Percentiles rank a stretch among this genome's conserved stretches.
These are phyloP conservation scores for Fusarium caatingaense DNA, from an alignment of 2,329 filamentous ascomycete genomes.

Conservation along the genomic window DNA sequence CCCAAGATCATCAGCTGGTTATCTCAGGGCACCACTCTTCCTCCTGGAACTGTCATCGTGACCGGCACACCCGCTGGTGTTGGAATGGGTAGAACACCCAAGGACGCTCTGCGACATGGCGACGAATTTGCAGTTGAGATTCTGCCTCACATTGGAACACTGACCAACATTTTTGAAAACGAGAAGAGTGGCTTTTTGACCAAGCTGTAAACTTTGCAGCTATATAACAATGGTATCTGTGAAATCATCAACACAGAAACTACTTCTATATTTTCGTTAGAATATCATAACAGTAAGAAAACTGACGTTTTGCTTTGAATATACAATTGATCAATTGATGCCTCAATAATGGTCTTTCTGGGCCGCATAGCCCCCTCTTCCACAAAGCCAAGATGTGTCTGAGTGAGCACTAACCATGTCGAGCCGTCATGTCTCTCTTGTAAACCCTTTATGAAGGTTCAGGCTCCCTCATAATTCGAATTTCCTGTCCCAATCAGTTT, in stretches of 20 bases:
- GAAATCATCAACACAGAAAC: neutral
- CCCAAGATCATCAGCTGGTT: constrained; percentile 68
- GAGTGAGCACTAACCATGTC: constrained; percentile 2
- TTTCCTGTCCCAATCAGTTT: neutral
- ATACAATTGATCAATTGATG: neutral
- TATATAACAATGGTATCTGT: neutral
- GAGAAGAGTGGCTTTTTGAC: constrained; percentile 35
- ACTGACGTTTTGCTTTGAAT: neutral
- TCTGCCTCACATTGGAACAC: constrained; percentile 55
- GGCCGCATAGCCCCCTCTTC: neutral
- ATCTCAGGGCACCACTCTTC: constrained; percentile 69
- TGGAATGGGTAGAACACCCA: constrained; percentile 74
- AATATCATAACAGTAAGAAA: neutral
- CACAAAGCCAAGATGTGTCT: neutral
- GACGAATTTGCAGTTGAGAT: constrained; percentile 64
- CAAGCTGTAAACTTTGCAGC: constrained; percentile 13
- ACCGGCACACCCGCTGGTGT: constrained; percentile 77
- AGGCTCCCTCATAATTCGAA: neutral
- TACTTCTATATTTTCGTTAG: too few species aligned
- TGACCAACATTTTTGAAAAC: constrained; percentile 51
- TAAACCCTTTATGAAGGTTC: neutral
- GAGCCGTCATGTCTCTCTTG: neutral
- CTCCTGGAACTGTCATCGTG: constrained; percentile 72
- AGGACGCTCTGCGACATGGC: constrained; percentile 74
- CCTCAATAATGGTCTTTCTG: neutral